phyloP scores from a whole-genome alignment of 163 green algal genomes.

The Chlorella variabilis region DNA sequence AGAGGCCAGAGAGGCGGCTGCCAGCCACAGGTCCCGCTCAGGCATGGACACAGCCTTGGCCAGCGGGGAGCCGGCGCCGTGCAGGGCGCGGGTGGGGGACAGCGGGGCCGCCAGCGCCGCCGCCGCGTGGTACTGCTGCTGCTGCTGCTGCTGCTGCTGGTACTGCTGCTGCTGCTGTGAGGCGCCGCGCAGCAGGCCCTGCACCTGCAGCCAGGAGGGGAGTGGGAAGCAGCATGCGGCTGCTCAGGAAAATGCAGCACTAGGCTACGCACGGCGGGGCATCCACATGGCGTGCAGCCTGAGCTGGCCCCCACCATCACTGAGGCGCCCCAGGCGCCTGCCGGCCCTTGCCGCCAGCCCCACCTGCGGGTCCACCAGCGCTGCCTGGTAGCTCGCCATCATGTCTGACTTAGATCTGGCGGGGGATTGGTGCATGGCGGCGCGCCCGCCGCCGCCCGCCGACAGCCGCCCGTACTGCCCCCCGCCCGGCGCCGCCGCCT shows the following conservation, averaged over 20 bases:
- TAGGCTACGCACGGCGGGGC: no score
- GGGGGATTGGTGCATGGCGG: neutral
- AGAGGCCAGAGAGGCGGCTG: slow-evolving; percentile 17
- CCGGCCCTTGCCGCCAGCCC: neutral
- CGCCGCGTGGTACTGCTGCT: neutral
- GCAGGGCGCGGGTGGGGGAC: slow-evolving; percentile 28
- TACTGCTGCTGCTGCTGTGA: neutral
- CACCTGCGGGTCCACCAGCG: slow-evolving; percentile 20
- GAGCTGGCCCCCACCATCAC: no score
- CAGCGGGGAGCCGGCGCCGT: neutral
- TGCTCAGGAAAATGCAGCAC: neutral
- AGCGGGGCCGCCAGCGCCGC: neutral
- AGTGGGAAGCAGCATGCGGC: neutral
- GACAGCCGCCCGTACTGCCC: neutral
- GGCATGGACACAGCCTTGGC: slow-evolving; percentile 28
- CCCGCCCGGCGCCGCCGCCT: neutral
- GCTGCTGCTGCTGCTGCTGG: neutral
- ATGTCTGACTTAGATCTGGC: slow-evolving; percentile 15
- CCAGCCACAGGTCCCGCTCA: slow-evolving; percentile 28
- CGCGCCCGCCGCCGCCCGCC: neutral
- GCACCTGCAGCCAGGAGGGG: slow-evolving; percentile 3
- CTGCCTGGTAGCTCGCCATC: slow-evolving; percentile 7
- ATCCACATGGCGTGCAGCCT: no score
- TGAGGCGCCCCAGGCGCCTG: no score
- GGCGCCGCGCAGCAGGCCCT: slow-evolving; percentile 17